Evolutionary conservation across 2,329 filamentous ascomycete genomes (phyloP), one percentile per base, ranked within the genome.

Genomic region (Westerdykella aurantiaca): DNA sequence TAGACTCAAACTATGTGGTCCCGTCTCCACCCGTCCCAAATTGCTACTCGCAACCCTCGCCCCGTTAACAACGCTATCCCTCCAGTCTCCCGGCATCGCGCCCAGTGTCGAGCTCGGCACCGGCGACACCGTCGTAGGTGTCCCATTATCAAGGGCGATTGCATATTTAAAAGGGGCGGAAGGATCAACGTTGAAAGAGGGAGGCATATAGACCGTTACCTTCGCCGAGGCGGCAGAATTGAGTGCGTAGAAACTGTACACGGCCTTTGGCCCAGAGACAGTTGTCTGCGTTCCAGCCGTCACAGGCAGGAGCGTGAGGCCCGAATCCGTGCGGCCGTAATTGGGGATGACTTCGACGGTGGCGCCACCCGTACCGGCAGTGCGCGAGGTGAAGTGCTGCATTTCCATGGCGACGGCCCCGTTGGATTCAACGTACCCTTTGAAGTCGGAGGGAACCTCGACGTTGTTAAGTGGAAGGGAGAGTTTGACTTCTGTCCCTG

Each of bases 161-260:
- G 74, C 73, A 44, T 72, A 77, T 31, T 64, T 64, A 58, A 79
- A 69, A 7, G 65, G 69, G 1, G 66, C 58, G 1, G 53, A 49
- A 0, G 75, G 73, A 39, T 77, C 67, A 0, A 71, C 68, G 48
- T 78, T 77, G n/a, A 79, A 67, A 0, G 69, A 61, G 1, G 64
- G 59, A 3, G 64, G 64, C 18, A 70, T 58, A 23, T 66, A 64
- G 2, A 69, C 48, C 3, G 58, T 56, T 1, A 68, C 25, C 13
- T 60, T 64, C 5, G 55, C 56, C 6, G 18, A 39, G 4, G 47
- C 3, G 2, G 45, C 34, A 6, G 46, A 34, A 12, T 42, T 47
- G 39, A 51, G 47, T 23, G 52, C 38, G 42, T 53, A 54, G 45
- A 58, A 58, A 4, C 21, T 40, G 43, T 55, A 58, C 1, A 48